Base-by-base conservation (phyloP, 305 asterid genomes). In the Fraxinus floribunda region DNA sequence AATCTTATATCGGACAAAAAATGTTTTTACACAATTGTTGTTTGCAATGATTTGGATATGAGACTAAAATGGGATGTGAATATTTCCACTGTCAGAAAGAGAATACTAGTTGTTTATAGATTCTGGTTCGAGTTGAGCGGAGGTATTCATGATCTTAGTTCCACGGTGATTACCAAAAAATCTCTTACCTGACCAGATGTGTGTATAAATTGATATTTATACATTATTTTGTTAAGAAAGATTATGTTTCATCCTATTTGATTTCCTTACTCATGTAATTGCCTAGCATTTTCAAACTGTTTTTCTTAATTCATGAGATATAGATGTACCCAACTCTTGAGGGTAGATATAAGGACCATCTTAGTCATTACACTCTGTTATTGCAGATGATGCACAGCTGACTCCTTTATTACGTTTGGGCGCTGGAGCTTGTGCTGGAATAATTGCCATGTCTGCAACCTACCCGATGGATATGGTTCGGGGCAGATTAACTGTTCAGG, bases 391-490 rank as follows among this genome's bases (percentile, higher is more conserved):
- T 80, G 98, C 98, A 83, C 90, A 90, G 86, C 91, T 92, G 83
- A 95, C 97, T 88, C 98, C 99, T 86, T 80, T 95, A 84, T 78
- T 95, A 86, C 97, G 99, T 81, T 91, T 95, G 86, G 99, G 95
- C 80, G 99, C 99, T 75, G 99, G 99, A 85, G 99, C 99, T 78
- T 93, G 97, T 91, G 99, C 99, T 88, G 99, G 98, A 82, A 95
- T 95, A 86, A 90, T 95, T 88, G 99, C 98, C 87, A 95, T 95
- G 99, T 95, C 99, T 80, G 99, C 99, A 64, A 95, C 99, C 52
- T 95, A 95, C 91, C 99, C 99, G 38, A 91, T 95, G 97, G 99
- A 95, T 91, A 93, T 95, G 99, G 99, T 94, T 77, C 94, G 99
- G 73, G 99, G 99, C 80, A 91, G 98, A 86, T 82, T 95, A 81